These are phyloP conservation scores for Suillus clintonianus DNA, from an alignment of 768 basidiomycete genomes.

Conservation along the genomic window DNA sequence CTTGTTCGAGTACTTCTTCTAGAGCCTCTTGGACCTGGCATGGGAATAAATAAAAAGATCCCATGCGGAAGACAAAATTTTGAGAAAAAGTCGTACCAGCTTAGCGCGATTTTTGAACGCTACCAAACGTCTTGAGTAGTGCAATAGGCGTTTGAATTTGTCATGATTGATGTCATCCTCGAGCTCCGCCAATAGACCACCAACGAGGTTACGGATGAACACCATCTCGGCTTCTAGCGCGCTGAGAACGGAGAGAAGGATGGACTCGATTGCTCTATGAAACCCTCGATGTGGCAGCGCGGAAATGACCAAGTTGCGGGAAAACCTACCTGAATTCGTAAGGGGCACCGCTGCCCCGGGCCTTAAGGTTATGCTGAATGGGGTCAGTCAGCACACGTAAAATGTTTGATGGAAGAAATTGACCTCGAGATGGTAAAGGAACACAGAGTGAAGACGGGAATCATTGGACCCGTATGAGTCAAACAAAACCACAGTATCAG, in stretches of 20 bases:
- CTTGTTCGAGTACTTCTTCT: conserved; percentile 90
- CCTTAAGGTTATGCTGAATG: conserved; percentile 78
- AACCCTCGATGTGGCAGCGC: conserved; percentile 14
- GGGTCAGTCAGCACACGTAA: conserved; percentile 11
- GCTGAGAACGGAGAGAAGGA: conserved; percentile 86
- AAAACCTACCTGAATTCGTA: conserved; percentile 81
- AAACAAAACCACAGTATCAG: conserved; percentile 88
- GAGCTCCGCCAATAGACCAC: conserved; percentile 86
- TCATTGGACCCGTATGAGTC: conserved; percentile 89
- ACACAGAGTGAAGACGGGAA: conserved; percentile 83
- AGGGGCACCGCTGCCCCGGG: conserved; percentile 66
- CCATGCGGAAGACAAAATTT: too few relatives aligned
- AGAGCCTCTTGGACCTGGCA: conserved; percentile 82
- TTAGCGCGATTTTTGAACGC: conserved; percentile 91
- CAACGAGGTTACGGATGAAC: conserved; percentile 88
- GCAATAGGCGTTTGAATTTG: conserved; percentile 87
- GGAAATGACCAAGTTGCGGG: conserved; percentile 16
- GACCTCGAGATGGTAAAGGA: conserved; percentile 87
- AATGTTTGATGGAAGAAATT: conserved; percentile 13
- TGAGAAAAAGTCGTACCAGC: conserved; percentile 49
- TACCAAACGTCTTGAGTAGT: conserved; percentile 86
- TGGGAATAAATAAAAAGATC: conserved; percentile 3
- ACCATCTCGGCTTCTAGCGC: conserved; percentile 97
- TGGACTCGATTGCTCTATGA: conserved; percentile 87
- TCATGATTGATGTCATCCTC: conserved; percentile 96